Base-by-base conservation (phyloP, 225 moss, liverwort and hornwort genomes). In the Thuidium tamariscinum region DNA sequence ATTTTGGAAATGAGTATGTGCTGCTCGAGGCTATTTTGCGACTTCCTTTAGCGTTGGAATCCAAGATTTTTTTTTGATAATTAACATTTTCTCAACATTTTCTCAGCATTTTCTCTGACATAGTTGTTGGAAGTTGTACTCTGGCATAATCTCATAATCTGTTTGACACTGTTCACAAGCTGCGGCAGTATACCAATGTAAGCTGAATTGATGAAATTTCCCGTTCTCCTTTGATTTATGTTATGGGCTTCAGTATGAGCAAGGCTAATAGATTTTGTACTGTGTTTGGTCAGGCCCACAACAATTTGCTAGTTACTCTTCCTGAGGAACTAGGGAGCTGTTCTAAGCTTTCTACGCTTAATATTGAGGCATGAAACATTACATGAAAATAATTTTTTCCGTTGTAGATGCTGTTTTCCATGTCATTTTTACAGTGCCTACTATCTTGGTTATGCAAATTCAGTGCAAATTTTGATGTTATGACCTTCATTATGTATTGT, bases 311-410 rank as follows among this genome's bases (percentile, higher is more conserved):
- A 59, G 93, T 90, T 80, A 90, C 81, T 73, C 88, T 93, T 82
- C 93, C 93, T 72, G 93, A 91, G 82, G 93, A 91, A 69, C 80
- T 93, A 39, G 36, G 80, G 67, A 85, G 60, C 82, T 94, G 92
- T 77, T 85, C 85, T 39, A 89, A 88, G 74, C 89, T 94, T 71
- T 74, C 88, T 68, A 88, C 89, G 37, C 94, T 94, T 49, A 90
- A 94, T 85, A 90, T 92, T 81, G 94, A 94, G 93, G 93, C 49
- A 81, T 72, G 84, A 64, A 83, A 65, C 30, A 14, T 79, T 67
- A 32, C 78, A 69, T 41, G 67, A 70, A 16, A 44, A 30, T 7
- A 10, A 78, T 32, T 39, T 76, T 75, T 69, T 54, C 29, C 32
- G 32, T n/a, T n/a, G 72, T 49, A 46, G 48, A 63, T 82, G 78